phyloP scores from a whole-genome alignment of 352 stramenopile species.

The Globisporangium sylvaticum region DNA sequence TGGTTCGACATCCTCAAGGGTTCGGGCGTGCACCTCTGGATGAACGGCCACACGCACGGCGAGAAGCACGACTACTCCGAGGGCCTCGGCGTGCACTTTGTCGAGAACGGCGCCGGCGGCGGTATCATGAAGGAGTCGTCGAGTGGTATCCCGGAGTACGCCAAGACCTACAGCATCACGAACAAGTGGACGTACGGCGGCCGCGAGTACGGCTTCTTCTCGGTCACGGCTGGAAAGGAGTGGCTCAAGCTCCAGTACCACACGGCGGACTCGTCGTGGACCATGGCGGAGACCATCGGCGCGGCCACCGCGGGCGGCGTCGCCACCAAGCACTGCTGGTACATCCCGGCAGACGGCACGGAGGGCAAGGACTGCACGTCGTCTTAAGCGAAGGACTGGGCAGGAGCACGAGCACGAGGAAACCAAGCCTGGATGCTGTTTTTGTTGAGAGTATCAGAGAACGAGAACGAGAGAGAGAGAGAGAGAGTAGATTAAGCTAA shows the following conservation, averaged over 20 bases:
- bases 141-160: constrained; percentile 54
- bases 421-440: background rate
- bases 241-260: constrained; percentile 70
- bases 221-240: constrained; percentile 45
- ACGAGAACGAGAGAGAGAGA: background rate
- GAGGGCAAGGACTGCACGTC: constrained; percentile 21
- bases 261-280: constrained; percentile 54
- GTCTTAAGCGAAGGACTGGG: background rate
- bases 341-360: constrained; percentile 41
- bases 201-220: constrained; percentile 69
- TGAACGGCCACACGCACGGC: constrained; percentile 74
- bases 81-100: constrained; percentile 56
- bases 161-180: constrained; percentile 26
- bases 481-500: constrained; percentile 9
- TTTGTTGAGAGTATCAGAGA: background rate
- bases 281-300: constrained; percentile 40
- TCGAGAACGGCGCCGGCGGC: constrained; percentile 70
- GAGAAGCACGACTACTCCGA: constrained; percentile 73
- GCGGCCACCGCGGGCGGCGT: constrained; percentile 39
- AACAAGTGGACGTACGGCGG: constrained; percentile 61
- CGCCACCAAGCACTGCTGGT: constrained; percentile 67
- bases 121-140: constrained; percentile 72
- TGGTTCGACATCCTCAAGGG: constrained; percentile 48
- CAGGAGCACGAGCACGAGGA: background rate
- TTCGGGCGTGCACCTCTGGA: constrained; percentile 59